Base-by-base conservation (phyloP, 768 basidiomycete genomes). In the Pulveroboletus sp. region DNA sequence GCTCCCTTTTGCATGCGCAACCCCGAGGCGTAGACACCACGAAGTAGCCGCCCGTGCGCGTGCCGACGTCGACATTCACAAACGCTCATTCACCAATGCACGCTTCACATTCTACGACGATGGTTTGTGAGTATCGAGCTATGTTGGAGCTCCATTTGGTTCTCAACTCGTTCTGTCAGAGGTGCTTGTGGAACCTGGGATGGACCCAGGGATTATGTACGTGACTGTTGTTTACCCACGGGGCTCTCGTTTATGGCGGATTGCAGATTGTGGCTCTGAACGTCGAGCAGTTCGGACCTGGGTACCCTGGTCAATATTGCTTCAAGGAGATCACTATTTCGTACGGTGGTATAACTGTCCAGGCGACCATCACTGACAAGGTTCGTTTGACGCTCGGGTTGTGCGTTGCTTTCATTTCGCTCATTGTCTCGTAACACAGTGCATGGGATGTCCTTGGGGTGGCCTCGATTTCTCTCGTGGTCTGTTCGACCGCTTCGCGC, bases 391-490 rank as follows among this genome's bases (percentile, higher is more conserved):
- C 20, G 22, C 30, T 44, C 17, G 12, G 2, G 5, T 27, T 6
- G n/a, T 4, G 29, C 7, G 24, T 14, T 13, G 6, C 29, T 9
- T 17, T 30, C 24, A n/a, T 41, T 19, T 14, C 1, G 26, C 44
- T 60, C 3, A 54, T 17, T 24, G 20, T 31, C 16, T 48, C 38
- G 36, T 26, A 32, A 44, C 31, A 12, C 59, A 86, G 78, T 88
- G 86, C 60, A 80, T 80, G 32, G 76, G 75, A 19, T 90, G 88
- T 63, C 78, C 79, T 13, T 76, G 68, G 49, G 77, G 76, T 39
- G 86, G 79, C 30, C 78, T 90, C 23, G 89, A 91, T 64, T 69
- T 89, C 27, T 81, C 82, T 22, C 64, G 69, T n/a, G 81, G 82
- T 36, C 73, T 90, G 41, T 90, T 91, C 70, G 46, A 63, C 19